Evolutionary conservation across 1,284 basidiomycete genomes (phyloP), one percentile per base, ranked within the genome.

Genomic region (Schizophyllum amplum): DNA sequence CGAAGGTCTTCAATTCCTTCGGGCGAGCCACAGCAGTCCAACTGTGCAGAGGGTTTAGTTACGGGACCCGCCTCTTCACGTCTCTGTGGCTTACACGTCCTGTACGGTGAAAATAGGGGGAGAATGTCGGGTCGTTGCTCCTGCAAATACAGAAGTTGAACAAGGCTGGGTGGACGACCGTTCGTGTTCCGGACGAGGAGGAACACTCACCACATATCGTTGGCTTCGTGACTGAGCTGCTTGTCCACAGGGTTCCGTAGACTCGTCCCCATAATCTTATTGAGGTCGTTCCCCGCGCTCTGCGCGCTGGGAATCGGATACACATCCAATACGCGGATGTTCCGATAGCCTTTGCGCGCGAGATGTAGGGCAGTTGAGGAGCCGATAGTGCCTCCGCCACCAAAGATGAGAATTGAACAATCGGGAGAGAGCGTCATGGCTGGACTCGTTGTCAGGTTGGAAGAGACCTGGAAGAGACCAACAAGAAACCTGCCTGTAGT

Each of bases 241-340:
- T 52, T 55, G 47, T 55, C 55, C 22, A 51, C 57, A 13, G 55
- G 54, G 52, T 55, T 58, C 13, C 57, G 25, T 24, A 55, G 17
- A 49, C 53, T 55, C 24, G 53, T 58, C 0, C 57, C 57, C 57
- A 58, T 55, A 22, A 61, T 59, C 33, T 61, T 61, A 47, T 59
- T 61, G 26, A 59, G 26, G 46, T 61, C 60, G 50, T 61, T 55
- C 21, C 60, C 60, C 13, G 57, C 60, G 25, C 54, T 58, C 25
- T 59, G 54, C 22, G 55, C 54, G 48, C 57, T 58, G 2, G 60
- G 60, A 52, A 59, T 59, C 5, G 57, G 60, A 23, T 53, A 61
- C 15, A 54, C 55, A 46, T 61, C 60, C 1, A 61, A 52, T 26
- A 58, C 53, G 6, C 50, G 54, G 13, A 61, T 55, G 42, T 61